Conservation (phyloP, 257 asterid species). For the Solanum clarkiae region DNA sequence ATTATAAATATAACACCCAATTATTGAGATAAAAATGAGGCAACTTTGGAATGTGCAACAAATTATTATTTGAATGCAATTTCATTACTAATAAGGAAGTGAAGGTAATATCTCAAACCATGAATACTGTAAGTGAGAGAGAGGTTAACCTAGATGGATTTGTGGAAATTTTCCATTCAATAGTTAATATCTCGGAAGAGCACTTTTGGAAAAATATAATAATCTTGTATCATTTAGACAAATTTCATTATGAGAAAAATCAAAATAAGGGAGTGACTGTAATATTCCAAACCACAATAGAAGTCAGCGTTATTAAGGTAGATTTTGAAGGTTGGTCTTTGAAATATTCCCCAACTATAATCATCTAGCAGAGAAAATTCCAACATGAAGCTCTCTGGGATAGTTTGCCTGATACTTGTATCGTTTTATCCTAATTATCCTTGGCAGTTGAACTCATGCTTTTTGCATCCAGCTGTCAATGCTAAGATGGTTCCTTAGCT, state of each 20-base stretch:
- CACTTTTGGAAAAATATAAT: background rate
- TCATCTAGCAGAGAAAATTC: background rate
- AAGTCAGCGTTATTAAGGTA: background rate
- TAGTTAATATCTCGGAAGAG: background rate
- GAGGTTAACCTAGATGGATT: background rate
- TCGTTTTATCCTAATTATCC: background rate
- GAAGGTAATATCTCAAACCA: background rate
- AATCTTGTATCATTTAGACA: background rate
- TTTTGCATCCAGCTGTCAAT: background rate
- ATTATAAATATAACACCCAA: background rate
- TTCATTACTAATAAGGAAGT: background rate
- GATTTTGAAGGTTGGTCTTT: background rate
- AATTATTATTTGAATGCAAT: background rate
- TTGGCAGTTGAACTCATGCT: background rate
- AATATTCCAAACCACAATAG: background rate
- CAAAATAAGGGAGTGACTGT: background rate
- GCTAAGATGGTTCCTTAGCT: background rate
- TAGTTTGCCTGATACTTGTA: background rate
- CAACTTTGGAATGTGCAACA: background rate
- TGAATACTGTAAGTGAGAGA: background rate
- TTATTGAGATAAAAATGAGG: background rate
- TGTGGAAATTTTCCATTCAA: background rate
- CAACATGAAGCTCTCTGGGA: background rate
- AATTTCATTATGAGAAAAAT: background rate
- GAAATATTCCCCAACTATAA: background rate